phyloP scores from a whole-genome alignment of 75 land plant species.

The Cryptomeria japonica region DNA sequence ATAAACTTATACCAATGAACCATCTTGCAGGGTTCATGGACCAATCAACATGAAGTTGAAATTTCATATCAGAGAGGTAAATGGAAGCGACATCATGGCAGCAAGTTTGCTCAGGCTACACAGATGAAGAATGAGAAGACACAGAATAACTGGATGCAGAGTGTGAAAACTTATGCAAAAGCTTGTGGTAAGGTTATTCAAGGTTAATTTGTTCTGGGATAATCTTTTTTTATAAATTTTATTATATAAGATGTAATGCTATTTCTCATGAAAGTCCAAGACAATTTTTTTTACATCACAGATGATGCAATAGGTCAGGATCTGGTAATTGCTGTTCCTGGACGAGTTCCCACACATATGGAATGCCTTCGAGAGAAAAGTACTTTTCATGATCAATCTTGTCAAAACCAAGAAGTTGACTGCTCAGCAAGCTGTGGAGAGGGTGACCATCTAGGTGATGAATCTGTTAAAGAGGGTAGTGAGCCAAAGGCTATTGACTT shows the following conservation, averaged over 20 bases:
- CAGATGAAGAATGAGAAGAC: background rate
- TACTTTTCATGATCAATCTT: background rate
- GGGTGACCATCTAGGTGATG: constrained; percentile 2
- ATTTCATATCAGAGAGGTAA: constrained; percentile 10
- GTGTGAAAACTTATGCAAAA: background rate
- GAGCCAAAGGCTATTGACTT: constrained; percentile 43
- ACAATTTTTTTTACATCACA: background rate
- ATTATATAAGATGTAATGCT: background rate
- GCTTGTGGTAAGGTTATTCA: background rate
- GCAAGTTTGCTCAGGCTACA: background rate
- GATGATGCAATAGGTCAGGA: constrained; percentile 25
- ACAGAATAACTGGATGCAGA: background rate
- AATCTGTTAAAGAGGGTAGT: constrained; percentile 3
- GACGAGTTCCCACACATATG: background rate
- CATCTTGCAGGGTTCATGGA: constrained; percentile 41
- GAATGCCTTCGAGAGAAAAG: constrained; percentile 1
- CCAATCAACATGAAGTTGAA: constrained; percentile 24
- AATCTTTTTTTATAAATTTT: background rate
- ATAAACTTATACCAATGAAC: background rate
- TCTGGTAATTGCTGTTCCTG: constrained; percentile 19
- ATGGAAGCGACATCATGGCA: background rate
- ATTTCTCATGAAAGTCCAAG: background rate
- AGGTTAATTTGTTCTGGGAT: background rate
- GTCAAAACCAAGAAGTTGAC: background rate
- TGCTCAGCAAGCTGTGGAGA: constrained; percentile 11